Percentiles rank a stretch among this genome's conserved stretches.
phyloP scores from a whole-genome alignment of 768 basidiomycete species.

The Hygrophorus russula region DNA sequence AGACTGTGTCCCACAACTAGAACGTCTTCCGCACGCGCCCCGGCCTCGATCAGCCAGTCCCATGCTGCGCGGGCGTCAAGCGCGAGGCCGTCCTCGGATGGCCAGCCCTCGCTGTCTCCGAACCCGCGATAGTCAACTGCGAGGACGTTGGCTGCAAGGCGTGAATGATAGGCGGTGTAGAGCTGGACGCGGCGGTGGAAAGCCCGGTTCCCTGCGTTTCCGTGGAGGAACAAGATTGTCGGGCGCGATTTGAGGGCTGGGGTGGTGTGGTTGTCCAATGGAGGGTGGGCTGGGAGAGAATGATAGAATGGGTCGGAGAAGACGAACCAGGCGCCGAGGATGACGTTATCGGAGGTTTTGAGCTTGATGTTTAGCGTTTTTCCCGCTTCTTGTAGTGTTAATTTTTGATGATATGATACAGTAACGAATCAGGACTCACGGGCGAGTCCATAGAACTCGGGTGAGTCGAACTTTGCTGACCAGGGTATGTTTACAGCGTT shows the following conservation, averaged over 20 bases:
- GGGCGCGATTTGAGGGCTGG: slow-evolving; percentile 47
- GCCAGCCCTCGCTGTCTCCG: slow-evolving; percentile 73
- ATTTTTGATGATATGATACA: not conserved
- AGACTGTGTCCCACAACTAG: slow-evolving; percentile 81
- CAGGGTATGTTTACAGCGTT: slow-evolving; percentile 57
- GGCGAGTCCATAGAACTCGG: slow-evolving; percentile 73
- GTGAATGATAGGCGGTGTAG: slow-evolving; percentile 55
- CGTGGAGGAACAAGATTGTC: slow-evolving; percentile 88
- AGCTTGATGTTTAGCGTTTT: slow-evolving; percentile 69
- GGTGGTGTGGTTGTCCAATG: slow-evolving; percentile 31
- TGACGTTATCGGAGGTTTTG: slow-evolving; percentile 64
- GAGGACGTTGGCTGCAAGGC: slow-evolving; percentile 65
- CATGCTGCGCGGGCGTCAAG: slow-evolving; percentile 70
- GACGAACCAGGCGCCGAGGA: slow-evolving; percentile 80
- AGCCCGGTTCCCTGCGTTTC: slow-evolving; percentile 79
- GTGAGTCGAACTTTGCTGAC: slow-evolving; percentile 49
- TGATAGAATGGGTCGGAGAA: slow-evolving; percentile 59
- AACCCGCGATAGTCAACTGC: slow-evolving; percentile 90
- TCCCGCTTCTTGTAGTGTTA: slow-evolving; percentile 38
- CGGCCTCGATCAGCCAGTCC: slow-evolving; percentile 59
- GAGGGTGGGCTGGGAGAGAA: slow-evolving; percentile 23
- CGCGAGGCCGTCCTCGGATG: slow-evolving; percentile 64
- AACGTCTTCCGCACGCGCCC: slow-evolving; percentile 47
- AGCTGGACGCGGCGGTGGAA: slow-evolving; percentile 52
- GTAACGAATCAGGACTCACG: slow-evolving; percentile 31